Evolutionary conservation across 1,284 basidiomycete species (phyloP).

Genomic region (Leccinum fuscescens): DNA sequence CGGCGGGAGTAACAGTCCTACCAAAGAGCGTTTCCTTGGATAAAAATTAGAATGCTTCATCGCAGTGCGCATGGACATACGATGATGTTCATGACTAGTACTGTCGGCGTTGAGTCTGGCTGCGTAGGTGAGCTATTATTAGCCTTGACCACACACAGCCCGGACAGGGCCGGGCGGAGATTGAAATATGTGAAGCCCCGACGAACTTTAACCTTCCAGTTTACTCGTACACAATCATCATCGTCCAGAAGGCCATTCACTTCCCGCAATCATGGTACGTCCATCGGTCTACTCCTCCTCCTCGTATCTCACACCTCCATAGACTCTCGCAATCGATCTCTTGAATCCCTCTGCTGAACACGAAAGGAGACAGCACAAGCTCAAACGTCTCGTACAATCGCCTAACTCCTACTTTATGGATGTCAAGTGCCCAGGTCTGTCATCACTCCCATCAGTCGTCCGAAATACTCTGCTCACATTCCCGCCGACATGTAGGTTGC

Average conservation of each 20-base stretch:
- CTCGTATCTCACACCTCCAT: conserved; percentile 10
- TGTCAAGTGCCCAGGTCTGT: conserved; percentile 94
- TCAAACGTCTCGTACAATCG: conserved; percentile 98
- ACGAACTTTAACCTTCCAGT: conserved; percentile 26
- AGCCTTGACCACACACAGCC: neutral
- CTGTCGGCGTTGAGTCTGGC: conserved; percentile 22
- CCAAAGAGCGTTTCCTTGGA: conserved; percentile 91
- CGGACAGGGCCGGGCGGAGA: conserved; percentile 23
- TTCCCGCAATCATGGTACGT: conserved; percentile 20
- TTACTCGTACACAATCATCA: conserved; percentile 26
- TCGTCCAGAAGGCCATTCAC: conserved; percentile 13
- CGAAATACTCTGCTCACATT: conserved; percentile 2
- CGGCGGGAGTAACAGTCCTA: conserved; percentile 90
- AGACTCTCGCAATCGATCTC: conserved; percentile 99
- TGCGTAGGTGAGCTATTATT: conserved; percentile 15
- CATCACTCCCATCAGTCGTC: conserved; percentile 10
- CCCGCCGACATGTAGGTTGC: conserved; percentile 58
- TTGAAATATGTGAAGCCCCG: conserved; percentile 20
- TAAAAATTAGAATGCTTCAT: conserved; percentile 10
- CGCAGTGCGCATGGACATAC: conserved; percentile 39
- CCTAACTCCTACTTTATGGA: conserved; percentile 99
- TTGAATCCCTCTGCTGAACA: conserved; percentile 92
- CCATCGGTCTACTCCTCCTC: neutral
- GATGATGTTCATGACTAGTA: conserved; percentile 65
- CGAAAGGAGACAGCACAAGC: conserved; percentile 93